Percentiles rank a stretch among this genome's conserved stretches.
Conservation (phyloP, 2,329 filamentous ascomycete genomes). For the Penicillium sp. region DNA sequence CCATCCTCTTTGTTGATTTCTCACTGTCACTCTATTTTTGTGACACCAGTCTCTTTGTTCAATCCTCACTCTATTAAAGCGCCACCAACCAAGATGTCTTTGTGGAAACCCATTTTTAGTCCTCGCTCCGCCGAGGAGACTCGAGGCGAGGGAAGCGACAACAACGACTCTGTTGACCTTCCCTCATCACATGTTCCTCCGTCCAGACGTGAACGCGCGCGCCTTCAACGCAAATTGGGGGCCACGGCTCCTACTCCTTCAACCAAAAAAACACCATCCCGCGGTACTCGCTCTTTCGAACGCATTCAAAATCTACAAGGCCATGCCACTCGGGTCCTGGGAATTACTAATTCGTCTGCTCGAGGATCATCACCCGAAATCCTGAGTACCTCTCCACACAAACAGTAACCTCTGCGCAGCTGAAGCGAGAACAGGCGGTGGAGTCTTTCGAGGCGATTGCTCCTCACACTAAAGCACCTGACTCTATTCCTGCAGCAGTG, state of each 20-base stretch:
- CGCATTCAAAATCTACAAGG: background rate
- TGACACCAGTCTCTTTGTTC: background rate
- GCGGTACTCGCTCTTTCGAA: background rate
- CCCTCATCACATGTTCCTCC: background rate
- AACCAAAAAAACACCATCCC: background rate
- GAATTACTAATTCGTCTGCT: background rate
- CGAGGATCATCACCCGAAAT: background rate
- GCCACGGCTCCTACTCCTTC: background rate
- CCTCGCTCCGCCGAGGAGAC: background rate
- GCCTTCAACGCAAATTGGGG: background rate
- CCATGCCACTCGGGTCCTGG: background rate
- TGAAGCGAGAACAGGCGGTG: background rate
- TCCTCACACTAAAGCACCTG: too few species aligned
- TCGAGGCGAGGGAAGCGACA: background rate
- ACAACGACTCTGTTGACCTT: background rate
- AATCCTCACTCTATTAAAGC: background rate
- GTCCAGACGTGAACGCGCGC: background rate
- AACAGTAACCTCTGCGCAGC: background rate
- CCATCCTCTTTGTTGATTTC: background rate
- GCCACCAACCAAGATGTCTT: background rate
- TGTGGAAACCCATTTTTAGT: background rate
- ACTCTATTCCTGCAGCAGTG: too few species aligned
- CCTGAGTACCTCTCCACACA: background rate
- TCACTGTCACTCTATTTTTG: background rate
- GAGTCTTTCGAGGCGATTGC: background rate